Conservation (phyloP, 345 rosid genomes). For the Draba incana region DNA sequence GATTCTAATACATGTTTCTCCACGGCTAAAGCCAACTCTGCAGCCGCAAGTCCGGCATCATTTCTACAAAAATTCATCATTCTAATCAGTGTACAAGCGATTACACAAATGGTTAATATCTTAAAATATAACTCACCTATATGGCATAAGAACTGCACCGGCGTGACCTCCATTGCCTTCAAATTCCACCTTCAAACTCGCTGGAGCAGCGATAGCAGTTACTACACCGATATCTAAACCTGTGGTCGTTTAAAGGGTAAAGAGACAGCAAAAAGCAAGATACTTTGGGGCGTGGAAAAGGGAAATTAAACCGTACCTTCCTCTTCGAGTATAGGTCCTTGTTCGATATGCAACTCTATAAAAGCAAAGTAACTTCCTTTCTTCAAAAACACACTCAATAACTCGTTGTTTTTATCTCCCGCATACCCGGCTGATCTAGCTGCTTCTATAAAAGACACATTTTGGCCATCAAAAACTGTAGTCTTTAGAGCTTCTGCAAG, state of each 20-base stretch:
- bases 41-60: conserved; percentile 97
- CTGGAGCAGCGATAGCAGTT: conserved; percentile 97
- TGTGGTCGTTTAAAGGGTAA: conserved; percentile 23
- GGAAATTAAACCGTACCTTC: conserved; percentile 55
- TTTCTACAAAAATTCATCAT: conserved; percentile 52
- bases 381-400: conserved; percentile 63
- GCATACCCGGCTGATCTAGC: conserved; percentile 87
- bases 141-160: conserved; percentile 92
- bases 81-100: conserved; percentile 4
- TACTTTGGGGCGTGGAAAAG: not conserved
- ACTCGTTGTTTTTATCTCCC: conserved; percentile 50
- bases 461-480: conserved; percentile 65
- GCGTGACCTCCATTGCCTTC: conserved; percentile 98
- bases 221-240: conserved; percentile 83
- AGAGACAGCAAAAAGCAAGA: not conserved
- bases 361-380: conserved; percentile 81
- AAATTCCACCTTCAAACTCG: conserved; percentile 88
- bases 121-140: conserved; percentile 53
- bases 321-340: conserved; percentile 88
- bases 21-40: conserved; percentile 87
- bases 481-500: conserved; percentile 66
- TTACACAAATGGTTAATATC: not conserved
- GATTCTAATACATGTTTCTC: conserved; percentile 88
- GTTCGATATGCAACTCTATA: conserved; percentile 93
- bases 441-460: conserved; percentile 73